Conservation (phyloP, 2,329 filamentous ascomycete genomes). For the Mariannaea sp. region DNA sequence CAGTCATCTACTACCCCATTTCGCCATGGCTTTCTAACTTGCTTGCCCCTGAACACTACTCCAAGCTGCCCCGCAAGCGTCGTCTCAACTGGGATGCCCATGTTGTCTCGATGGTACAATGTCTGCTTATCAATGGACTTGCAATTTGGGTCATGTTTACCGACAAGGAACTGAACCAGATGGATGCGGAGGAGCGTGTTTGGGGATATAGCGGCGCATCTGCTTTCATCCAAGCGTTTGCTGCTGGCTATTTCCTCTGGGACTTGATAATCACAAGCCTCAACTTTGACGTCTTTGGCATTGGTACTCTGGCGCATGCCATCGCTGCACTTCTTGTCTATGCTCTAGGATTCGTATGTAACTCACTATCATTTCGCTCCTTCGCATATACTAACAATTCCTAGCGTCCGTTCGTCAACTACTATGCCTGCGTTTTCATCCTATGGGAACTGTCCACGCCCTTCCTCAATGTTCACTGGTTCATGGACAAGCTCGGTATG, state of each 20-base stretch:
- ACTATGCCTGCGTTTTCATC: conserved; percentile 80
- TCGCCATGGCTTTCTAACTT: conserved; percentile 68
- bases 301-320: conserved; percentile 79
- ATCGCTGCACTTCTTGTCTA: conserved; percentile 75
- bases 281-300: conserved; percentile 73
- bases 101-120: conserved; percentile 82
- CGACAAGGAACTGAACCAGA: conserved; percentile 69
- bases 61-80: conserved; percentile 65
- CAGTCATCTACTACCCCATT: conserved; percentile 66
- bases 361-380: not conserved
- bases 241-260: conserved; percentile 84
- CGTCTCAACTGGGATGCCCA: conserved; percentile 83
- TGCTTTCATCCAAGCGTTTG: conserved; percentile 76
- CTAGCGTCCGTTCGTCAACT: conserved; percentile 83
- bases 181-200: conserved; percentile 70
- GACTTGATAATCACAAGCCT: conserved; percentile 72
- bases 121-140: conserved; percentile 69
- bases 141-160: conserved; percentile 74
- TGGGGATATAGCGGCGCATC: conserved; percentile 77
- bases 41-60: conserved; percentile 68
- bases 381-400: conserved; percentile 18
- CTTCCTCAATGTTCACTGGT: conserved; percentile 90
- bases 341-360: conserved; percentile 76
- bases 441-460: conserved; percentile 86
- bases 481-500: conserved; percentile 83